Evolutionary conservation across 2,329 filamentous ascomycete genomes (phyloP).

Genomic region (Fusarium penzigii): DNA sequence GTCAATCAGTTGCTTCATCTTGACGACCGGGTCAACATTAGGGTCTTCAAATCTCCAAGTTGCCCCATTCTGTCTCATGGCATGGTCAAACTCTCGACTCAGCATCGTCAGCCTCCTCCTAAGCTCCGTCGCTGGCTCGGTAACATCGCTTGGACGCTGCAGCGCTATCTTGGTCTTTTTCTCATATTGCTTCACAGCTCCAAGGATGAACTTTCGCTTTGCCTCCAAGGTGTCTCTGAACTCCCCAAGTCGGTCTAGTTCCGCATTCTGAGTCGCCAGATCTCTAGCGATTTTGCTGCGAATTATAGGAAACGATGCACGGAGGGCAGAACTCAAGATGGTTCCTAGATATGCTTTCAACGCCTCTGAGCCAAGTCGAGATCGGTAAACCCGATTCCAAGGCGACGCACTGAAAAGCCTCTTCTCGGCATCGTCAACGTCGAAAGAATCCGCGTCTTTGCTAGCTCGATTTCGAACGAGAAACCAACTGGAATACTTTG

Average conservation of each 20-base stretch:
- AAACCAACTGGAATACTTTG: slow-evolving; percentile 33
- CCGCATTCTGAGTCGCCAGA: slow-evolving; percentile 14
- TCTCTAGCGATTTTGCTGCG: slow-evolving; percentile 22
- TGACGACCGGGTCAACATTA: slow-evolving; percentile 12
- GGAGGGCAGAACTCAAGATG: slow-evolving; percentile 38
- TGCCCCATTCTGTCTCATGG: slow-evolving; percentile 31
- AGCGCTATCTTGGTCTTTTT: slow-evolving; percentile 21
- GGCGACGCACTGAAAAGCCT: slow-evolving; percentile 29
- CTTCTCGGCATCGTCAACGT: slow-evolving; percentile 30
- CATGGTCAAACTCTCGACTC: slow-evolving; percentile 27
- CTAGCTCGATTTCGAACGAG: slow-evolving; percentile 37
- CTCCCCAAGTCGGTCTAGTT: slow-evolving; percentile 25
- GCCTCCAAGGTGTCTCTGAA: slow-evolving; percentile 24
- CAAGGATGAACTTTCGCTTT: slow-evolving; percentile 28
- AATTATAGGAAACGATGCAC: slow-evolving; percentile 34
- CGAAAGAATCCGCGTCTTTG: slow-evolving; percentile 21
- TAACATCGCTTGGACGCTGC: slow-evolving; percentile 24
- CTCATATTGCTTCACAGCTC: slow-evolving; percentile 27
- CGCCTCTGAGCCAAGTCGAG: slow-evolving; percentile 30
- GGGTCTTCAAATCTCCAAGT: slow-evolving; percentile 29
- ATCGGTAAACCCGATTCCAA: slow-evolving; percentile 28
- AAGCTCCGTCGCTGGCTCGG: slow-evolving; percentile 21
- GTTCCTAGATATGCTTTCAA: slow-evolving; percentile 32
- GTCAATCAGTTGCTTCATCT: not conserved
- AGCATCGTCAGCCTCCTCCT: slow-evolving; percentile 21